Base-by-base conservation (phyloP, 805 yeast species). In the Saccharomycodes ludwigii region DNA sequence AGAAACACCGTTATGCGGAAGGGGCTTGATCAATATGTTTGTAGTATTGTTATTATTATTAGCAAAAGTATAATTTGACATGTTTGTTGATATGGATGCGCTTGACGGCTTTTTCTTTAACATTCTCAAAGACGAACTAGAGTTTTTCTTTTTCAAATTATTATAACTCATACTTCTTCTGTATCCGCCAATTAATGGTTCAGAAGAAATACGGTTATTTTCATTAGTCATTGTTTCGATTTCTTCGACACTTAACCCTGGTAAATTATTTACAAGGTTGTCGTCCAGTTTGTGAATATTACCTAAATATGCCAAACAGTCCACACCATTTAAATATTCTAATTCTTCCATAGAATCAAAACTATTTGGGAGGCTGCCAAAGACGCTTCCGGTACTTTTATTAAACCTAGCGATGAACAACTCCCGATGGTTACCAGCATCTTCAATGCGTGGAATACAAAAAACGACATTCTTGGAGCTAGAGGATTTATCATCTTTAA, bases 1-100 rank as follows among this genome's bases (percentile, higher is more conserved):
- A 29, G 65, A 58, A 13, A 80, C 82, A 21, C 81, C 81, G 3
- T 74, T 71, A 52, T 80, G 91, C 4, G 71, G 46, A 22, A 66
- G 65, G 6, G 91, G 88, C 54, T 76, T 71, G 36, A 73, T 54
- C 44, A 71, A 71, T 34, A 62, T 43, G 50, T 18, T 38, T 37
- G 18, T 39, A 31, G 20, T 40, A 32, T 24, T 23, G 31, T 38
- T 27, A 12, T 28, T 21, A 25, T 27, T 29, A 21, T 27, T 19
- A n/a, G 29, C 31, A 16, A 23, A 29, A 16, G 16, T 22, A 17
- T 18, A 29, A 10, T 33, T 19, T 6, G 38, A 37, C 12, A 30
- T 28, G 24, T 20, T 32, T 5, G 46, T 26, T 11, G 29, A 25
- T 18, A 29, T 13, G 6, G 43, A 37, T 14, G 32, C 24, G 17